Conservation (phyloP, 352 stramenopile genomes). For the Phytopythium helicoides region DNA sequence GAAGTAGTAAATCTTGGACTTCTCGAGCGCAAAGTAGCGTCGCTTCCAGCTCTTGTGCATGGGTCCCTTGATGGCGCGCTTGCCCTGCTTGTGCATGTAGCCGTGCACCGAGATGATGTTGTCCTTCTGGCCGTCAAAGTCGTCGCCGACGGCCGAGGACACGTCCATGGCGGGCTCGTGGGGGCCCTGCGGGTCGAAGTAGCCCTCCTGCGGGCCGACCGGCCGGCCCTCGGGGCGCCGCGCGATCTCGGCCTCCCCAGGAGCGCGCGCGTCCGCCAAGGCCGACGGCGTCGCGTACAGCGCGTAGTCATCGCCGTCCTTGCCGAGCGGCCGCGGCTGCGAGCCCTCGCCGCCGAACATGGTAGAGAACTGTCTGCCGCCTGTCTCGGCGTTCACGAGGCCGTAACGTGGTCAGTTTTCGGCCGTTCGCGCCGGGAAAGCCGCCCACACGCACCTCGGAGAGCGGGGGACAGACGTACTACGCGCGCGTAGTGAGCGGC, state of each 20-base stretch:
- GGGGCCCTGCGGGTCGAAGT: constrained; percentile 33
- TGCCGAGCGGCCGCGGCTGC: constrained; percentile 17
- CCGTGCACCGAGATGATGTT: constrained; percentile 80
- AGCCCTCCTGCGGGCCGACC: constrained; percentile 20
- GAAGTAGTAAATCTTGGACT: constrained; percentile 79
- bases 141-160: constrained; percentile 31
- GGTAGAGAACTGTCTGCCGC: not conserved
- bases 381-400: not conserved
- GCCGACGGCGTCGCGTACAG: constrained; percentile 66
- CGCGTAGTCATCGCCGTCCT: constrained; percentile 52
- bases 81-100: constrained; percentile 81
- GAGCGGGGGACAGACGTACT: no score
- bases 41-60: constrained; percentile 76
- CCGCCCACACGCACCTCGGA: no score
- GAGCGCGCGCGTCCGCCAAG: constrained; percentile 20
- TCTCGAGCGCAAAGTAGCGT: constrained; percentile 72
- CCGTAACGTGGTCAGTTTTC: not conserved
- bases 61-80: constrained; percentile 65
- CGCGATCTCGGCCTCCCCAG: constrained; percentile 59
- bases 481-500: no score
- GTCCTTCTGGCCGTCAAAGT: constrained; percentile 39
- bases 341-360: constrained; percentile 60
- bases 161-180: constrained; percentile 45
- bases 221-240: constrained; percentile 35
- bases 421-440: no score